Evolutionary conservation across 805 yeast species (phyloP), one percentile per base, ranked within the genome.

Genomic region (Saturnispora dispora): DNA sequence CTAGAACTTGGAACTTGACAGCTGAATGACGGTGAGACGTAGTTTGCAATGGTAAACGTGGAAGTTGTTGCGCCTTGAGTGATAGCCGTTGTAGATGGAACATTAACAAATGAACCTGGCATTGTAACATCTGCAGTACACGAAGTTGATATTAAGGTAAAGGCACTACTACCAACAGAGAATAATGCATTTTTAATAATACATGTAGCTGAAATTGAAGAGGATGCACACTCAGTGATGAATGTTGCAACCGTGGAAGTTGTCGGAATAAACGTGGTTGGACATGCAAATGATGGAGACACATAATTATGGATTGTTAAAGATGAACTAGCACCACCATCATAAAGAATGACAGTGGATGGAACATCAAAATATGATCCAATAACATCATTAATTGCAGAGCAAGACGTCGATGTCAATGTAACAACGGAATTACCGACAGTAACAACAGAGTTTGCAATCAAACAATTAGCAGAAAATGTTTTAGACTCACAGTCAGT

Each of bases 331-430:
- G 49, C 43, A 4, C 17, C 18, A 7, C 18, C 41, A 20, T 39
- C 45, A 5, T 36, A 4, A 18, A 40, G 35, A 5, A 55, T 47
- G 17, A 47, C 30, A 2, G 27, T 43, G 8, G 46, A 28, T 10
- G 44, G 43, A 6, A 41, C 40, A 15, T 49, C 36, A n/a, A 39
- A 46, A 39, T 47, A 53, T 5, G 55, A 45, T n/a, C 55, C 55
- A n/a, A 50, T 47, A 4, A 47, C 10, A 15, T 32, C 28, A 44
- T 32, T 4, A 18, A 48, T 36, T n/a, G 17, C 48, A 35, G 46
- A 17, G 46, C 57, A 54, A 3, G 55, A 50, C 2, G 57, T 54
- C 6, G 52, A 50, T 1, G 43, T 32, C n/a, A 52, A 18, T 9
- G 48, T 9, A 25, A 50, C 41, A 15, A 22, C 23, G 0, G 50